These are phyloP conservation scores for Populus euphratica DNA, from an alignment of 345 rosid genomes.

Conservation along the genomic window DNA sequence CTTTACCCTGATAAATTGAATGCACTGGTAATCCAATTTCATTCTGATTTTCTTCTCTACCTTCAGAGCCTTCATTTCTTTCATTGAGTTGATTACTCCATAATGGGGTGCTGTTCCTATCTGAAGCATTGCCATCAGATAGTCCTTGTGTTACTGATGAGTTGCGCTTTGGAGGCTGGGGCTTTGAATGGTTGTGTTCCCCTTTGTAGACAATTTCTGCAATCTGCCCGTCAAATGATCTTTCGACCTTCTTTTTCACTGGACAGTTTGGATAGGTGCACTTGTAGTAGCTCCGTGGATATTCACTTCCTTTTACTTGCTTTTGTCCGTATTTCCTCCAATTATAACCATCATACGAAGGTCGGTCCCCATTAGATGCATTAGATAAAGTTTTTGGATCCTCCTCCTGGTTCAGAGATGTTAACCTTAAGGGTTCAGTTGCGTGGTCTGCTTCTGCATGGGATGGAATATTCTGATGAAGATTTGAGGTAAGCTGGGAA, in stretches of 20 bases:
- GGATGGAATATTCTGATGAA: conserved; percentile 26
- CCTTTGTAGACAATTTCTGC: conserved; percentile 95
- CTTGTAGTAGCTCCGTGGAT: conserved; percentile 89
- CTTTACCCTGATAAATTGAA: conserved; percentile 28
- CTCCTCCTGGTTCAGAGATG: conserved; percentile 38
- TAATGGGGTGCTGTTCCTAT: conserved; percentile 12
- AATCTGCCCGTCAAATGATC: conserved; percentile 78
- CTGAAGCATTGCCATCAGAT: conserved; percentile 44
- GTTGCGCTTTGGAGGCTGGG: conserved; percentile 62
- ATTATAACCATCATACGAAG: conserved; percentile 87
- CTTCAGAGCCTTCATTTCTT: conserved; percentile 44
- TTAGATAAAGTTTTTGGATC: conserved; percentile 33
- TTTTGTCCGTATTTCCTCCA: conserved; percentile 99
- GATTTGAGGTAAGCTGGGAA: conserved; percentile 32
- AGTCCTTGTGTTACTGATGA: conserved; percentile 44
- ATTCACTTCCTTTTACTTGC: conserved; percentile 97
- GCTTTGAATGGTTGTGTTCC: conserved; percentile 84
- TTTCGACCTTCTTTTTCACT: conserved; percentile 91
- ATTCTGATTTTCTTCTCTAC: conserved; percentile 39
- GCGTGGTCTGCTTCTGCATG: conserved; percentile 26
- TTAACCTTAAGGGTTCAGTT: conserved; percentile 30
- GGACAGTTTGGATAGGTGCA: conserved; percentile 92
- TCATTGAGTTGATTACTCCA: conserved; percentile 39
- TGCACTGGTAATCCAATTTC: conserved; percentile 27
- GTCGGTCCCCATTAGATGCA: conserved; percentile 38